Conservation (phyloP, 371 early-diverging fungal species). For the Mortierella sp. region DNA sequence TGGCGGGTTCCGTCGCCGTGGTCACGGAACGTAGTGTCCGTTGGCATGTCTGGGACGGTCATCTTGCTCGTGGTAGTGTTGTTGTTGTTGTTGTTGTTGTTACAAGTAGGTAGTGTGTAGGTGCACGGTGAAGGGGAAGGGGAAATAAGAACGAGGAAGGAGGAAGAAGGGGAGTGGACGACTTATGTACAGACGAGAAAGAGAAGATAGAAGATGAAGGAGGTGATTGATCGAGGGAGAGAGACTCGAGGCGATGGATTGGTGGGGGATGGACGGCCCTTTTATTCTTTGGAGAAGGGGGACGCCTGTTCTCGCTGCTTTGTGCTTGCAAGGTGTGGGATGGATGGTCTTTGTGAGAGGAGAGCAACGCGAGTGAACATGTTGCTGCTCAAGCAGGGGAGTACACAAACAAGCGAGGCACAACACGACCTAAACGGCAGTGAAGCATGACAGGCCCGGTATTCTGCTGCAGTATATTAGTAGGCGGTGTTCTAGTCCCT, state of each 20-base stretch:
- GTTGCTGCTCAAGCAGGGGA: background rate
- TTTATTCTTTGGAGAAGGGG: background rate
- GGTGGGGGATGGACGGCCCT: background rate
- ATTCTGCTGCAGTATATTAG: too few relatives aligned
- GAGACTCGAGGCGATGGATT: background rate
- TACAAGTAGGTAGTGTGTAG: background rate
- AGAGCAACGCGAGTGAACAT: background rate
- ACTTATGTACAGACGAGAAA: background rate
- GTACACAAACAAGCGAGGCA: background rate
- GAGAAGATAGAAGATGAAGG: background rate
- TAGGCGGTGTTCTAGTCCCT: too few relatives aligned
- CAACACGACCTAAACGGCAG: too few relatives aligned
- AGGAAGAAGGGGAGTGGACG: background rate
- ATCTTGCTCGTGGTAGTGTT: background rate
- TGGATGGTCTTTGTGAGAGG: background rate
- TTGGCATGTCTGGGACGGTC: slow-evolving; percentile 33
- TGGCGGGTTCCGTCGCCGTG: slow-evolving; percentile 47
- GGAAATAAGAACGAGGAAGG: background rate
- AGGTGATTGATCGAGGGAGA: background rate
- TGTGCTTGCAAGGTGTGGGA: background rate
- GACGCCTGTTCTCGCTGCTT: background rate
- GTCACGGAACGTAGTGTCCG: slow-evolving; percentile 19
- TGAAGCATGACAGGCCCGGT: too few relatives aligned
- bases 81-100: background rate
- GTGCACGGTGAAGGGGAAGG: background rate